Conservation (phyloP, 495 filamentous ascomycete species). For the Hypomontagnella monticulosa region DNA sequence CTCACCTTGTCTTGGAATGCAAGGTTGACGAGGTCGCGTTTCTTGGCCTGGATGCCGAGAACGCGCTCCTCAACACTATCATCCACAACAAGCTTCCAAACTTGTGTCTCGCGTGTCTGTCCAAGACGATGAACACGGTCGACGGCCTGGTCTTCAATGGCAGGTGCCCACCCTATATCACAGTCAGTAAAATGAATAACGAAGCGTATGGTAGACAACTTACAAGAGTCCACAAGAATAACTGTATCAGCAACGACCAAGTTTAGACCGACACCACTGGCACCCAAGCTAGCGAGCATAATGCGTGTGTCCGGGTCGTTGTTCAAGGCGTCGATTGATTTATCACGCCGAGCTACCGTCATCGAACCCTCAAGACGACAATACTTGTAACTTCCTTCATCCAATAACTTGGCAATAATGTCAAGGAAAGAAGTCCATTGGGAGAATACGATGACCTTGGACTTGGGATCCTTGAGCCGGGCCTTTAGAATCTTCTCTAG, state of each 20-base stretch:
- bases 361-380: conserved; percentile 87
- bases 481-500: conserved; percentile 81
- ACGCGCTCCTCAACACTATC: conserved; percentile 87
- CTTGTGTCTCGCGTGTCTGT: conserved; percentile 78
- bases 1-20: conserved; percentile 73
- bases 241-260: conserved; percentile 89
- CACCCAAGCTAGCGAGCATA: conserved; percentile 82
- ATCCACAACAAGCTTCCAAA: conserved; percentile 86
- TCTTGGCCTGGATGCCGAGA: conserved; percentile 80
- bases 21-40: conserved; percentile 79
- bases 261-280: conserved; percentile 89
- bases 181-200: conserved; percentile 24
- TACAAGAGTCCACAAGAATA: conserved; percentile 79
- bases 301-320: conserved; percentile 75
- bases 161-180: conserved; percentile 80
- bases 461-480: conserved; percentile 69
- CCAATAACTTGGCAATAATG: conserved; percentile 77
- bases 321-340: conserved; percentile 71
- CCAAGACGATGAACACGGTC: conserved; percentile 91
- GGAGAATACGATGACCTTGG: conserved; percentile 89
- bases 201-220: conserved; percentile 11
- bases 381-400: conserved; percentile 68
- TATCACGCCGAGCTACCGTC: conserved; percentile 71
- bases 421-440: conserved; percentile 94
- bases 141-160: conserved; percentile 92